Evolutionary conservation across 495 filamentous ascomycete genomes (phyloP).

Genomic region (Aspergillus homomorphus): DNA sequence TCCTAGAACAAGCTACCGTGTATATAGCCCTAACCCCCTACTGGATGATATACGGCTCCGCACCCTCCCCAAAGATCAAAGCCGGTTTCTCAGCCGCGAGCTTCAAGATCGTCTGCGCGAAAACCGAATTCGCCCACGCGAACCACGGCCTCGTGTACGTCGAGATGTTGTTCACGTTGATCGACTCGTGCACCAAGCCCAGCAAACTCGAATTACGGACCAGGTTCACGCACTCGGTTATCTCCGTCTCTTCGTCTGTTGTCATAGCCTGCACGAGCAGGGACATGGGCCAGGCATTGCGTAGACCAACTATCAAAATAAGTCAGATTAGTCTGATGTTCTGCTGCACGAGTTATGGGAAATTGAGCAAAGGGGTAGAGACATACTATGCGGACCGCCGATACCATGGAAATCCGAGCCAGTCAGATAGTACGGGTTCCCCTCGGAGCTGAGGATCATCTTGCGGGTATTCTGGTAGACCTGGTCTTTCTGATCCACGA

Average conservation of each 20-base stretch:
- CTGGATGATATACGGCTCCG: constrained; percentile 29
- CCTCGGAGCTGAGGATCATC: constrained; percentile 75
- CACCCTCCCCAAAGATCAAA: constrained; percentile 71
- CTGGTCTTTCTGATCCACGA: constrained; percentile 60
- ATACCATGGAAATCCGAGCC: constrained; percentile 84
- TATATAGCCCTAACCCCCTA: not conserved
- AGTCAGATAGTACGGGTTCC: constrained; percentile 86
- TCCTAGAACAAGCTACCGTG: too few relatives aligned
- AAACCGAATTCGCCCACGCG: constrained; percentile 96
- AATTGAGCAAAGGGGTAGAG: not conserved
- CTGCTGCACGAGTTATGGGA: not conserved
- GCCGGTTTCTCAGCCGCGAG: constrained; percentile 81
- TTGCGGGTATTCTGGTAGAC: constrained; percentile 87
- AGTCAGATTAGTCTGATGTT: constrained; percentile 2
- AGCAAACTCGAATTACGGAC: constrained; percentile 71
- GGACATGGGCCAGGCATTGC: constrained; percentile 97
- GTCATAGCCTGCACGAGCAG: constrained; percentile 89
- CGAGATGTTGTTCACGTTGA: constrained; percentile 71
- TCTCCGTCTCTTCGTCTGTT: constrained; percentile 81
- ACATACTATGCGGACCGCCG: constrained; percentile 67
- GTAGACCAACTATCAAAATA: constrained; percentile 57
- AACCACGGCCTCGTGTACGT: constrained; percentile 93
- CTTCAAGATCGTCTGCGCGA: constrained; percentile 89
- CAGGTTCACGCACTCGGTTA: constrained; percentile 62
- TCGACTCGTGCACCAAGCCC: constrained; percentile 87